Conservation (phyloP, 2,329 filamentous ascomycete species). For the Penicillium oxalicum region DNA sequence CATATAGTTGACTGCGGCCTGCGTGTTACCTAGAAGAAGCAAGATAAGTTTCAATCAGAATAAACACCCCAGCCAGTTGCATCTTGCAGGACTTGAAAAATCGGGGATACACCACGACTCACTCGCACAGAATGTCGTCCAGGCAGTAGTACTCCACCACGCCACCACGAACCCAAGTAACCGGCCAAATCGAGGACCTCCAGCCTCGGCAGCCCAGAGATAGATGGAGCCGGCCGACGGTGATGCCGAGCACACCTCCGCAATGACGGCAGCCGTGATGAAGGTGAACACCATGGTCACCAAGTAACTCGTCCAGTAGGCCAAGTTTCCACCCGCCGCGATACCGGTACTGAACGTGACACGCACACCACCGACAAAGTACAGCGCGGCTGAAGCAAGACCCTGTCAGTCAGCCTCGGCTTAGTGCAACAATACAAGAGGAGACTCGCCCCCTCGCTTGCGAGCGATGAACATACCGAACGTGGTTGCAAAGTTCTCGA, state of each 20-base stretch:
- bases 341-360: conserved; percentile 60
- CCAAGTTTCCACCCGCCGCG: conserved; percentile 54
- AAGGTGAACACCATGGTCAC: conserved; percentile 56
- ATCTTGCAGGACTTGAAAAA: no score
- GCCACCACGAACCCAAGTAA: conserved; percentile 57
- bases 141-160: conserved; percentile 59
- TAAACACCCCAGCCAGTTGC: no score
- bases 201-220: conserved; percentile 56
- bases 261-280: conserved; percentile 56
- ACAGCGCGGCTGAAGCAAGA: conserved; percentile 47
- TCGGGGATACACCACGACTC: neutral
- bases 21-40: conserved; percentile 36
- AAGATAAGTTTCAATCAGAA: neutral
- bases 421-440: neutral
- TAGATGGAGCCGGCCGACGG: conserved; percentile 57
- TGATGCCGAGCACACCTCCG: conserved; percentile 56
- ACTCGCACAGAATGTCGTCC: conserved; percentile 55
- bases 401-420: neutral
- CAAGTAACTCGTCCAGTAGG: conserved; percentile 59
- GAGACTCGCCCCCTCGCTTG: neutral
- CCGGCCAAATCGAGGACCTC: conserved; percentile 50
- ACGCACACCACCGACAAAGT: conserved; percentile 56
- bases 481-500: conserved; percentile 56
- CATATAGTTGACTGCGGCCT: conserved; percentile 49
- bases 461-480: conserved; percentile 42